phyloP scores from a whole-genome alignment of 306 rosid genomes.

The Casuarina cunninghamiana region DNA sequence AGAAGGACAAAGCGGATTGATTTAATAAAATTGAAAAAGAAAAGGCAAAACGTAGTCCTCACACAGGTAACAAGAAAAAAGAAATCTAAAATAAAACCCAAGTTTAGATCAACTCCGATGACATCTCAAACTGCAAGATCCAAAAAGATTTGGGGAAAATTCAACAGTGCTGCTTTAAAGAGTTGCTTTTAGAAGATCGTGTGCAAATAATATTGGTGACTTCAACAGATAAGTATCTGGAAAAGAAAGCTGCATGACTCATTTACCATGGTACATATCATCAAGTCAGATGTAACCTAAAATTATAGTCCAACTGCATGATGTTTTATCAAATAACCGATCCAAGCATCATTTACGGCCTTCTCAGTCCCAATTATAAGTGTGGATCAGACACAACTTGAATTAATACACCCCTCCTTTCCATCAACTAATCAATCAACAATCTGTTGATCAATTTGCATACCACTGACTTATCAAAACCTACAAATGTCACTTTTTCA shows the following conservation, averaged over 20 bases:
- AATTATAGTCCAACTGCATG: neutral
- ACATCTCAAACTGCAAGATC: neutral
- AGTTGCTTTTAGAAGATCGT: neutral
- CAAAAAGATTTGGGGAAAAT: neutral
- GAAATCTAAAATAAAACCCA: neutral
- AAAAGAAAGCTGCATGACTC: no score
- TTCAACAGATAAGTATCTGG: no score
- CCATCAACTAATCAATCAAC: neutral
- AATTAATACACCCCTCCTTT: no score
- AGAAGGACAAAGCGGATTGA: neutral
- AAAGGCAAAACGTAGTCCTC: neutral
- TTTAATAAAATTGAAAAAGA: slow-evolving; percentile 17
- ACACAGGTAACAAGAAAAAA: neutral
- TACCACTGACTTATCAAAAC: neutral
- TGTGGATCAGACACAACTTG: no score
- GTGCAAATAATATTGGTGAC: neutral
- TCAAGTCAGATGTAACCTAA: neutral
- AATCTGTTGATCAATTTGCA: neutral
- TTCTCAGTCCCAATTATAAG: neutral
- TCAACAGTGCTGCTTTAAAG: neutral
- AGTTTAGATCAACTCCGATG: neutral
- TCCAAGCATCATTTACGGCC: neutral
- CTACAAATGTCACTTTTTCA: neutral
- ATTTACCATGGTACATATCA: neutral
- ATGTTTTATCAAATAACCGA: neutral